Conservation (phyloP, 2,329 filamentous ascomycete genomes). For the Helminthosporium solani region DNA sequence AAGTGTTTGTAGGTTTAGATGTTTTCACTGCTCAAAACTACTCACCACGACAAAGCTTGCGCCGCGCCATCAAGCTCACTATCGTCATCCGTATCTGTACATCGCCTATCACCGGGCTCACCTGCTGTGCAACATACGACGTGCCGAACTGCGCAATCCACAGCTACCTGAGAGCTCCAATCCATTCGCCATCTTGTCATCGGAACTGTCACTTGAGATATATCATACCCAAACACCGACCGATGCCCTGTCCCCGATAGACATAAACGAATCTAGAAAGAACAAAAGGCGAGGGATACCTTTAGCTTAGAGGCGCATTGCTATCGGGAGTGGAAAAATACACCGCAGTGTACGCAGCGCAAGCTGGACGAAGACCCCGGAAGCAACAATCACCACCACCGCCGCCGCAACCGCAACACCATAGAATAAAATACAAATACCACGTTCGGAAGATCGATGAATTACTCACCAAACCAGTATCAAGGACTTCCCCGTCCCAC, state of each 20-base stretch:
- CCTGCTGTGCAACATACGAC: slow-evolving; percentile 12
- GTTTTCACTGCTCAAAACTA: neutral
- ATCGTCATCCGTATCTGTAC: slow-evolving; percentile 12
- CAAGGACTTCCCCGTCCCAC: slow-evolving; percentile 9
- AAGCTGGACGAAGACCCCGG: neutral
- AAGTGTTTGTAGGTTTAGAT: too few species aligned
- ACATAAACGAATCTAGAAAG: neutral
- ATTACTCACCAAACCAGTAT: neutral
- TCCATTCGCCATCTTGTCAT: neutral
- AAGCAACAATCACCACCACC: neutral
- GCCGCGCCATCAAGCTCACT: slow-evolving; percentile 23
- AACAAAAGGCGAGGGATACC: neutral
- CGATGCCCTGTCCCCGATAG: too few species aligned
- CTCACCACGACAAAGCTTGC: neutral
- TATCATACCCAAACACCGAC: too few species aligned
- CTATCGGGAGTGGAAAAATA: slow-evolving; percentile 16
- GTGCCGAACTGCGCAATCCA: neutral
- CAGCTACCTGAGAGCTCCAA: neutral
- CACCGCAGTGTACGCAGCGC: slow-evolving; percentile 10
- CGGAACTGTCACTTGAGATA: too few species aligned
- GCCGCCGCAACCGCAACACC: neutral
- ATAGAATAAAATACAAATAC: neutral
- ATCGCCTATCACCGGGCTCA: slow-evolving; percentile 5
- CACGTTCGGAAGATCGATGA: slow-evolving; percentile 14
- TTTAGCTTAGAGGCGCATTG: slow-evolving; percentile 5